These are phyloP conservation scores for Stephanocyclus meneghinianus DNA, from an alignment of 352 stramenopile genomes.

Conservation along the genomic window DNA sequence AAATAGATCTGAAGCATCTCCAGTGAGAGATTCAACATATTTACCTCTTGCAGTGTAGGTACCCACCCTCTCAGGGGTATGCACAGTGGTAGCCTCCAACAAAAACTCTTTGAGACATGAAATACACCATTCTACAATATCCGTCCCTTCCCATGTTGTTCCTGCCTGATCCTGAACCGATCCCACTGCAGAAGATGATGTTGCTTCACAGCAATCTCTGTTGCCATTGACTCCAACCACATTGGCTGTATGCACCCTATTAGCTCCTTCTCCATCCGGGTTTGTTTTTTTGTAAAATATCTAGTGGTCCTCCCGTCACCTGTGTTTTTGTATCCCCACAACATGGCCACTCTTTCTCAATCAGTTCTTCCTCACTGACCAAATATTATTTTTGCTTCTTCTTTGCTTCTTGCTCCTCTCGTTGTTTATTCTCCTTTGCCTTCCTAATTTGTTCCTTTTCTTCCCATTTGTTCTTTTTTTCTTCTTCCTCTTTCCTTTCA, in stretches of 20 bases:
- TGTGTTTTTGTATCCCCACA: constrained; percentile 95
- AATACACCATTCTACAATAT: constrained; percentile 75
- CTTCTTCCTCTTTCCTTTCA: constrained; percentile 60
- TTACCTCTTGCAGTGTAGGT: constrained; percentile 70
- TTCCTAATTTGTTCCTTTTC: constrained; percentile 25
- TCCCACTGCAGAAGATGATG: background rate
- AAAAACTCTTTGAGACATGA: constrained; percentile 52
- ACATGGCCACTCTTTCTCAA: constrained; percentile 65
- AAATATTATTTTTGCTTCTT: constrained; percentile 35
- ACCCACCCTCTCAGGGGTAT: background rate
- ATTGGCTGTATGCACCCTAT: constrained; percentile 88
- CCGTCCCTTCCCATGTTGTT: constrained; percentile 82
- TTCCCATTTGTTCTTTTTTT: constrained; percentile 49
- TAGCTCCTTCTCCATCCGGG: constrained; percentile 88
- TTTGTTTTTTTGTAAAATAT: constrained; percentile 95
- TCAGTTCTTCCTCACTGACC: constrained; percentile 65
- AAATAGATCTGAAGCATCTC: constrained; percentile 91
- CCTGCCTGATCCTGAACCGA: constrained; percentile 70
- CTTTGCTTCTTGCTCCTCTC: constrained; percentile 6
- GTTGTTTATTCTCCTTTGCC: constrained; percentile 5
- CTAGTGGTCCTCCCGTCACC: constrained; percentile 91
- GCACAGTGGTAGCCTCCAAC: constrained; percentile 37
- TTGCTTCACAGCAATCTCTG: background rate
- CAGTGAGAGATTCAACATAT: constrained; percentile 85
- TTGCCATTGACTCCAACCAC: constrained; percentile 29